phyloP scores from a whole-genome alignment of 169 alveolate genomes.

The Miamiensis avidus region DNA sequence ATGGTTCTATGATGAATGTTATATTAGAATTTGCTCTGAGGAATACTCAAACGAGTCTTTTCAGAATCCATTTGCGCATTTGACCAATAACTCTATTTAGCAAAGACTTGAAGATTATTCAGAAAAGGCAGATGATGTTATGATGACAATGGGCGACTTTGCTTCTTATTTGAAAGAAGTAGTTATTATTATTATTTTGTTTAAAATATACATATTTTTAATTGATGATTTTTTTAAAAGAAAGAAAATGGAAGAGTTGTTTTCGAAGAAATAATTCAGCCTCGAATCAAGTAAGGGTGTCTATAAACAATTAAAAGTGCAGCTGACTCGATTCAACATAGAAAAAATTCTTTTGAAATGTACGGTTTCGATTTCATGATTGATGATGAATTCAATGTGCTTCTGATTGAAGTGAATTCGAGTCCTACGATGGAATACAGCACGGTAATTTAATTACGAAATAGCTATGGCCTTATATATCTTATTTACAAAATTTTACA shows the following conservation, averaged over 20 bases:
- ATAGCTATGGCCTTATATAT: too few relatives aligned
- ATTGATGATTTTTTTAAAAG: background rate
- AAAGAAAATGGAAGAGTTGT: constrained; percentile 42
- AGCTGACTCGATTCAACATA: constrained; percentile 55
- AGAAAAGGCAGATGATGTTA: background rate
- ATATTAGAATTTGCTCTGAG: constrained; percentile 76
- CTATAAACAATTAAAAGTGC: constrained; percentile 43
- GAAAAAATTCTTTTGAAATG: constrained; percentile 69
- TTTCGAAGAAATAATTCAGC: constrained; percentile 44
- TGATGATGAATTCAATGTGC: constrained; percentile 66
- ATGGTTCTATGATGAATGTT: constrained; percentile 76
- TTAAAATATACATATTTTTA: too few relatives aligned
- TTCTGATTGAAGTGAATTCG: constrained; percentile 74
- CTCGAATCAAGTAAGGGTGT: constrained; percentile 58
- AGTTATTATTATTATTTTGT: too few relatives aligned
- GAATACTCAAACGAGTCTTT: constrained; percentile 71
- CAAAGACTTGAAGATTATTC: constrained; percentile 64
- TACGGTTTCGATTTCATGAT: constrained; percentile 80
- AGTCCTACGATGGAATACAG: constrained; percentile 79
- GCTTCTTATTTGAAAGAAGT: background rate
- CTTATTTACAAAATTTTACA: background rate
- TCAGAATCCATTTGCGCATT: constrained; percentile 61
- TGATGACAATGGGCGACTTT: background rate
- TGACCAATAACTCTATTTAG: constrained; percentile 78
- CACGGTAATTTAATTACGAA: background rate